phyloP scores from a whole-genome alignment of 2,329 filamentous ascomycete genomes.

The Pochonia chlamydosporia region DNA sequence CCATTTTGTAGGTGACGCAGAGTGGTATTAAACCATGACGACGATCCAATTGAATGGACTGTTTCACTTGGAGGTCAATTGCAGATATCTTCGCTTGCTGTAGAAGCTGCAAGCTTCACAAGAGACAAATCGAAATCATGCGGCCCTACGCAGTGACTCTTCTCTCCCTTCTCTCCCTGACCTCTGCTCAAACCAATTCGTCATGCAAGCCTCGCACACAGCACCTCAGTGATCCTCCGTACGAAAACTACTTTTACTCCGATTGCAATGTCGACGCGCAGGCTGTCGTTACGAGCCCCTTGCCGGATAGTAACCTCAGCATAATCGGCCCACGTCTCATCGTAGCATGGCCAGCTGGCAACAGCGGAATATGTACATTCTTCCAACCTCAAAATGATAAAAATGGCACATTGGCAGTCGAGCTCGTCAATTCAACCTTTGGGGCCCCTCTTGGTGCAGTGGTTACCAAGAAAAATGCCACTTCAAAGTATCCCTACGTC shows the following conservation, averaged over 20 bases:
- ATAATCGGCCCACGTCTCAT: constrained; percentile 53
- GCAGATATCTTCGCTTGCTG: not conserved
- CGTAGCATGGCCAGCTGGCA: constrained; percentile 59
- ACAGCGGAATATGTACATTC: constrained; percentile 53
- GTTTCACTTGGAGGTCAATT: not conserved
- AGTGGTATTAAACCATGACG: no score
- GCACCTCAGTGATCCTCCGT: constrained; percentile 48
- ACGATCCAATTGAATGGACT: no score
- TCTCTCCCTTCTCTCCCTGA: not conserved
- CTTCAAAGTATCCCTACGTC: constrained; percentile 33
- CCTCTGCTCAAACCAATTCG: not conserved
- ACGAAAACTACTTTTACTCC: constrained; percentile 61
- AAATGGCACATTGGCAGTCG: constrained; percentile 48
- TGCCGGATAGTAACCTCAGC: constrained; percentile 44
- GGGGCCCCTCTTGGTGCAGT: constrained; percentile 41
- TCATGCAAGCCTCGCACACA: constrained; percentile 1
- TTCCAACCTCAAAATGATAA: constrained; percentile 48
- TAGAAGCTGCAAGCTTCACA: not conserved
- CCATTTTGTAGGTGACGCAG: no score
- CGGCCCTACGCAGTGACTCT: not conserved
- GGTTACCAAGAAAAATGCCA: constrained; percentile 21
- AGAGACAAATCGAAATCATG: no score
- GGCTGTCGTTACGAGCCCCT: constrained; percentile 54
- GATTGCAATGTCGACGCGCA: constrained; percentile 56
- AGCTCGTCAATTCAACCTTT: constrained; percentile 42